Evolutionary conservation across 441 rosid species (phyloP), one percentile per base, ranked within the genome.

Genomic region (Erysimum cheiri): DNA sequence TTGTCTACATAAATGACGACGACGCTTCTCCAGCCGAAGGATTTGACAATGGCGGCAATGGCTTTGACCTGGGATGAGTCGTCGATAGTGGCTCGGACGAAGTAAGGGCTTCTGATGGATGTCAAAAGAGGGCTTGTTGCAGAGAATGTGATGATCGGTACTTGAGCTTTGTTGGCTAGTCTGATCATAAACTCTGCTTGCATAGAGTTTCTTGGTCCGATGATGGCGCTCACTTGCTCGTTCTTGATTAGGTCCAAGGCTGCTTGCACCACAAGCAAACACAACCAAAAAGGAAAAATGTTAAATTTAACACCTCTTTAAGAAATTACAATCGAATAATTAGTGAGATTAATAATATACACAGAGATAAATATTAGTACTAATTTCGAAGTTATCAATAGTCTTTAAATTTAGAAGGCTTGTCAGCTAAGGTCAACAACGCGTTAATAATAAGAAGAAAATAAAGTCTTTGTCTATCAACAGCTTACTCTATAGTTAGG

Each of bases 71-170:
- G 85, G 46, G 8, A 69, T 49, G 84, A 70, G 67, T 85, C 89
- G 5, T 73, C 53, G 5, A 60, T 56, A 4, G 82, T 72, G 9
- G 81, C 69, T 14, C 81, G 76, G 17, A 85, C 9, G 65, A 85
- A 85, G 72, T 72, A 82, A 17, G 73, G 69, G 8, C 28, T 78
- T 8, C 53, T 17, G 22, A 47, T 41, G 11, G 83, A 62, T 26
- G 65, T 75, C n/a, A 81, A 57, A 17, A 72, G 66, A n/a, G 86
- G 83, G 12, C 86, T 80, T 1, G 90, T 79, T 0, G 81, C 80
- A 0, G 86, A 70, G 71, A 73, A 80, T 13, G 85, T 75, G 31
- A 85, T 65, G 31, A 67, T 75, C 0, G 90, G 90, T 40, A 85
- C 83, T 13, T 74, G 71, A 53, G 76, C 43, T 31, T 72, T 76